Evolutionary conservation across 495 filamentous ascomycete species (phyloP), one percentile per base, ranked within the genome.

Genomic region (Aspergillus cavernicola): DNA sequence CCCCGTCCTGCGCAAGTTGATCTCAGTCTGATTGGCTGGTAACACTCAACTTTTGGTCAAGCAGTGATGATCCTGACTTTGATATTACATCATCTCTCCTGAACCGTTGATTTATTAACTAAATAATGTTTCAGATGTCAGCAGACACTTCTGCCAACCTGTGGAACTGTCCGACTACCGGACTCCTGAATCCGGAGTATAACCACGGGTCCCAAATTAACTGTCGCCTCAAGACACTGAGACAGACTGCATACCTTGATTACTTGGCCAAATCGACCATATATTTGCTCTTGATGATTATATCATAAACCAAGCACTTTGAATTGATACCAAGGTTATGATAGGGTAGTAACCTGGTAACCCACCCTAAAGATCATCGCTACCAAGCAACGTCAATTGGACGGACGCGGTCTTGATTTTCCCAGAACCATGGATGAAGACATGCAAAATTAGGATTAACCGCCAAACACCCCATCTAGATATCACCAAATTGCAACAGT

Each of bases 391-490:
- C 26, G 3, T 8, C 18, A n/a, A 36, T 23, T 36, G 44, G 31
- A 33, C 31, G 19, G 7, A n/a, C 3, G 19, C n/a, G 24, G 4
- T 20, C 1, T 26, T 47, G 44, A 47, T 47, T 47, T 33, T 12
- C 44, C 2, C 29, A 6, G 31, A 35, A 47, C 44, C 44, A 33
- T 47, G 44, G 44, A 47, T 47, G 12, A 7, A 31, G 44, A 12
- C 31, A 29, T 36, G 18, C 31, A 15, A 47, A 47, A 47, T 47
- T 31, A 47, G 16, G 44, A 47, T 47, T 47, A 36, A 24, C 44
- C 42, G 19, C 20, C 19, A 10, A 10, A 33, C 31, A 33, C 12
- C 31, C 9, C 11, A 7, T 33, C 11, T 10, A 33, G 9, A 9
- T 13, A 6, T n/a, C 31, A 33, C 31, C 31, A n/a, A 33, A 13